Percentiles rank a stretch among this genome's conserved stretches.
phyloP scores from a whole-genome alignment of 192 early-diverging fungal species.

The Entomortierella parvispora region DNA sequence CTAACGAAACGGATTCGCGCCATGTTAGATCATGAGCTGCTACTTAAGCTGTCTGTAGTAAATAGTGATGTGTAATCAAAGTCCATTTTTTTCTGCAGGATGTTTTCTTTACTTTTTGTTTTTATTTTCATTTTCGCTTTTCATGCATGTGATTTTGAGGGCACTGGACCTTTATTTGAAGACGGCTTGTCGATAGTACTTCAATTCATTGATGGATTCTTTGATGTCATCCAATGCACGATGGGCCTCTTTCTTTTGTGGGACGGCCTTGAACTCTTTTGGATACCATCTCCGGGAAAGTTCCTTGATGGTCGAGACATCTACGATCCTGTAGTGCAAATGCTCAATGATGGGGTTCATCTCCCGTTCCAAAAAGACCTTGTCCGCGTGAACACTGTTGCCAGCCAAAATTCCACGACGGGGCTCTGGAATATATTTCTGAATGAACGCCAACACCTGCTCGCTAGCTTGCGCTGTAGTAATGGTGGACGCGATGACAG shows the following conservation, averaged over 20 bases:
- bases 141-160: no score
- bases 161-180: no score
- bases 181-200: conserved; percentile 72
- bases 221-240: conserved; percentile 93
- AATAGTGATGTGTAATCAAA: no score
- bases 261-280: conserved; percentile 56
- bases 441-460: conserved; percentile 79
- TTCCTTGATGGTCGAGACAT: conserved; percentile 95
- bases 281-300: conserved; percentile 84
- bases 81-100: no score
- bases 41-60: no score
- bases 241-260: conserved; percentile 72
- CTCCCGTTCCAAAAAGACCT: conserved; percentile 81
- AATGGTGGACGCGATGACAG: conserved; percentile 74
- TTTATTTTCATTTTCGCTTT: no score
- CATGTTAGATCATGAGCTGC: no score
- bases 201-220: conserved; percentile 91
- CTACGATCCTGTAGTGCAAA: conserved; percentile 88
- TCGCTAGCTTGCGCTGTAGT: conserved; percentile 76
- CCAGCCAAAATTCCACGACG: conserved; percentile 83
- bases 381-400: conserved; percentile 94
- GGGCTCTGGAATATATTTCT: conserved; percentile 69
- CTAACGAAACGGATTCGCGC: no score
- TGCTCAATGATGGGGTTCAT: conserved; percentile 80
- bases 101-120: no score